phyloP scores from a whole-genome alignment of 78 protist genomes.

The Emiliania huxleyi region DNA sequence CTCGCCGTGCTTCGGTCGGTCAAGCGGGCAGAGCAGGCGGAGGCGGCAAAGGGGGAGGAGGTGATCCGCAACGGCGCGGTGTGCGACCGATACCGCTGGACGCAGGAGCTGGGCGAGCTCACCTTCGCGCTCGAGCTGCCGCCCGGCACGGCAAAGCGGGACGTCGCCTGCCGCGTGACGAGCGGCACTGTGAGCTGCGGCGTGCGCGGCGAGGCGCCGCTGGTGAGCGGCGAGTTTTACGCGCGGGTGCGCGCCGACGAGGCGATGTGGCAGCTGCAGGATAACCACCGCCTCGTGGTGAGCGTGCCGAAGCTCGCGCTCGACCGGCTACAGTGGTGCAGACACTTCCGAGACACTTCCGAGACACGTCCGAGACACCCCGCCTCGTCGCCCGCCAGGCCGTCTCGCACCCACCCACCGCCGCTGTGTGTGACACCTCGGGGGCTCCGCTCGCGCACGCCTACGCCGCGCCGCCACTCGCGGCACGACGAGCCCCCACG shows the following conservation, averaged over 20 bases:
- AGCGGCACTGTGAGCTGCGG: neutral
- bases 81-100: neutral
- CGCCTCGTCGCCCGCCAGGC: too few relatives aligned
- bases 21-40: neutral
- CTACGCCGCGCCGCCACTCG: too few relatives aligned
- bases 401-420: too few relatives aligned
- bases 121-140: neutral
- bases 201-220: neutral
- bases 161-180: neutral
- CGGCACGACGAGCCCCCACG: too few relatives aligned
- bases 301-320: neutral
- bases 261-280: neutral
- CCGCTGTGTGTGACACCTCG: too few relatives aligned
- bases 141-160: constrained; percentile 4
- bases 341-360: too few relatives aligned
- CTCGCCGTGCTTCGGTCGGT: neutral
- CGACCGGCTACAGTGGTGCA: neutral
- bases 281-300: neutral
- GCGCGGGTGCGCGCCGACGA: neutral
- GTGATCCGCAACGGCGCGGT: neutral
- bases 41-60: neutral
- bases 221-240: neutral
- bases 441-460: too few relatives aligned
- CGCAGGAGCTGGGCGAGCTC: neutral
- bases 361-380: too few relatives aligned